Evolutionary conservation across 495 filamentous ascomycete genomes (phyloP), one percentile per base, ranked within the genome.

Genomic region (Clohesyomyces aquaticus): DNA sequence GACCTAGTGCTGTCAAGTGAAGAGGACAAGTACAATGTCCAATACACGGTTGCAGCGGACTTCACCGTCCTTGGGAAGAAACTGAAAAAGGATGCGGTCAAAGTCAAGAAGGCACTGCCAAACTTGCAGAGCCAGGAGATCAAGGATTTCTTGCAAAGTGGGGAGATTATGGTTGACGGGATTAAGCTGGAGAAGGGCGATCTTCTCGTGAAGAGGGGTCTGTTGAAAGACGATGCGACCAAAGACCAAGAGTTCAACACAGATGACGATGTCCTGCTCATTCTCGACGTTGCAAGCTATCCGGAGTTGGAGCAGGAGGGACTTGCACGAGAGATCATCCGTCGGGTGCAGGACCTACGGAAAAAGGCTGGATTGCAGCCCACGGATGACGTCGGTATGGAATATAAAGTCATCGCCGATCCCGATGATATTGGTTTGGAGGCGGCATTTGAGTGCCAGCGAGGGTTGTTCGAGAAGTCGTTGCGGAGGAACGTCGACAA

Each of bases 31-130:
- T 96, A 97, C 78, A 87, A 90, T 47, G 91, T 98, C 19, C 88
- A 93, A 69, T 96, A 96, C 78, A 89, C 87, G 59, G 89, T 90
- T 43, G 81, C 81, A 27, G 94, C 91, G 9, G 94, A 98, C 76
- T 97, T 93, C 90, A 88, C 93, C 1, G 90, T 88, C 0, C 82
- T 98, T 35, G 94, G 94, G 61, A 96, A 96, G 84, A 98, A 97
- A 78, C 81, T 98, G 55, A 95, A 91, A 82, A 97, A 95, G 78
- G 94, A 93, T 69, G 89, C 87, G 52, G 85, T 86, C 66, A 91
- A 85, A 74, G 91, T 98, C 55, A 93, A 92, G 79, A 95, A 94
- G 74, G 92, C 90, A 18, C 79, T 98, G 43, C 93, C 93, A 19
- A 79, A 76, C 47, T 78, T 98, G 48, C 89, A 83, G 21, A 92